Evolutionary conservation across 495 filamentous ascomycete species (phyloP).

Genomic region (Penicillium cataractarum): DNA sequence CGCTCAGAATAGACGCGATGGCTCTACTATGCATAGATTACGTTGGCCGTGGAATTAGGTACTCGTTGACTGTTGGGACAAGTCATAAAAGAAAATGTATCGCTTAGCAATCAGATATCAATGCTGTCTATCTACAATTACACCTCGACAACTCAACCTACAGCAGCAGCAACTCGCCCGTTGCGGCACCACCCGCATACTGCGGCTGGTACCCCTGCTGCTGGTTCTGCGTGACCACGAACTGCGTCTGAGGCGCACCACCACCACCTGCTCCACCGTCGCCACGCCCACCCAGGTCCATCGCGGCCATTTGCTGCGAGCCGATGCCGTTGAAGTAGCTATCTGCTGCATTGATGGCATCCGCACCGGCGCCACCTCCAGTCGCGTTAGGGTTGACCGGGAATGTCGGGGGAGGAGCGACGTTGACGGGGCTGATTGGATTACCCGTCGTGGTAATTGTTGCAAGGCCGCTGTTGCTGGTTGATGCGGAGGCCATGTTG

Average conservation of each 20-base stretch:
- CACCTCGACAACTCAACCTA: conserved; percentile 30
- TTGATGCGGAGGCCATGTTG: conserved; percentile 23
- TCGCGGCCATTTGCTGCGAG: conserved; percentile 69
- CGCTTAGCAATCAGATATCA: background rate
- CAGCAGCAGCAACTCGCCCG: conserved; percentile 53
- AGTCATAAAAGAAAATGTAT: background rate
- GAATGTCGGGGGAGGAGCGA: conserved; percentile 25
- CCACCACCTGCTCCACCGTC: conserved; percentile 43
- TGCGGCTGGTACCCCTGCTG: conserved; percentile 57
- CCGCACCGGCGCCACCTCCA: conserved; percentile 19
- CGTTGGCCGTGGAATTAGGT: too few relatives aligned
- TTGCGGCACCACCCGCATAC: conserved; percentile 50
- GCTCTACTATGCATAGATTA: too few relatives aligned
- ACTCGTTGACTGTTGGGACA: too few relatives aligned
- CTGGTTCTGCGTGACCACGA: conserved; percentile 59
- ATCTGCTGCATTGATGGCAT: conserved; percentile 81
- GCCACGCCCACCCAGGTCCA: conserved; percentile 59
- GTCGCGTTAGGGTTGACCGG: conserved; percentile 29
- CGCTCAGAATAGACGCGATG: too few relatives aligned
- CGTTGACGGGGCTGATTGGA: conserved; percentile 25
- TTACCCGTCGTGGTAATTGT: conserved; percentile 30
- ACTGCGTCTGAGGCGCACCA: conserved; percentile 48
- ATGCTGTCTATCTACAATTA: conserved; percentile 28
- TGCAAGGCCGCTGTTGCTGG: conserved; percentile 34
- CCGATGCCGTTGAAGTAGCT: conserved; percentile 79